phyloP scores from a whole-genome alignment of 75 land plant species.

The Sequoia sempervirens region DNA sequence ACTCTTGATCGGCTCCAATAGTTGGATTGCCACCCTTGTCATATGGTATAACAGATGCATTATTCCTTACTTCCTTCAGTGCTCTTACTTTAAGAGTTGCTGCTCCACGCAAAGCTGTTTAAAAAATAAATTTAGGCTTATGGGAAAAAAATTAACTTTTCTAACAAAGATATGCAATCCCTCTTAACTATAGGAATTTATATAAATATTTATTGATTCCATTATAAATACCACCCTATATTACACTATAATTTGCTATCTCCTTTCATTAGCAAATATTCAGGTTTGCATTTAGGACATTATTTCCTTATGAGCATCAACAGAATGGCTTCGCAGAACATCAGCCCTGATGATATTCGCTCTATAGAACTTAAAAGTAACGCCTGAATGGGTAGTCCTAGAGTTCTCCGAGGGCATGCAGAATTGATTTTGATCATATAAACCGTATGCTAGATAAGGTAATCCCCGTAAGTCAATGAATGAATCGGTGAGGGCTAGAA shows the following conservation, averaged over 20 bases:
- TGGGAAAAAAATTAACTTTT: background rate
- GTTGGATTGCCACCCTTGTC: constrained; percentile 44
- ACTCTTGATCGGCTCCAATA: constrained; percentile 53
- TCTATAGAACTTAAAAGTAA: background rate
- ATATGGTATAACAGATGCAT: constrained; percentile 83
- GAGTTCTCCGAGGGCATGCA: background rate
- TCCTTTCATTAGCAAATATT: background rate
- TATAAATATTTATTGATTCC: background rate
- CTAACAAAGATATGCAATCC: background rate
- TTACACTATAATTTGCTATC: background rate
- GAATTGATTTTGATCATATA: background rate
- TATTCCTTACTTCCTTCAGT: constrained; percentile 76
- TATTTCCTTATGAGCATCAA: background rate
- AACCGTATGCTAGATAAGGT: background rate
- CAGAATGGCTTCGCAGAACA: background rate
- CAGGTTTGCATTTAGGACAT: background rate
- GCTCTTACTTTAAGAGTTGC: constrained; percentile 85
- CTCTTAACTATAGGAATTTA: background rate
- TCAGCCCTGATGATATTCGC: background rate
- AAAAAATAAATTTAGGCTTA: background rate
- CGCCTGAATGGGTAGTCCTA: background rate
- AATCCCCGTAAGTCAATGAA: background rate
- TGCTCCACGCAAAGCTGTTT: constrained; percentile 63
- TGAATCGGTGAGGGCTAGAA: background rate
- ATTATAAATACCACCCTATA: background rate